phyloP scores from a whole-genome alignment of 306 rosid genomes.

The Prunus kanzakura region DNA sequence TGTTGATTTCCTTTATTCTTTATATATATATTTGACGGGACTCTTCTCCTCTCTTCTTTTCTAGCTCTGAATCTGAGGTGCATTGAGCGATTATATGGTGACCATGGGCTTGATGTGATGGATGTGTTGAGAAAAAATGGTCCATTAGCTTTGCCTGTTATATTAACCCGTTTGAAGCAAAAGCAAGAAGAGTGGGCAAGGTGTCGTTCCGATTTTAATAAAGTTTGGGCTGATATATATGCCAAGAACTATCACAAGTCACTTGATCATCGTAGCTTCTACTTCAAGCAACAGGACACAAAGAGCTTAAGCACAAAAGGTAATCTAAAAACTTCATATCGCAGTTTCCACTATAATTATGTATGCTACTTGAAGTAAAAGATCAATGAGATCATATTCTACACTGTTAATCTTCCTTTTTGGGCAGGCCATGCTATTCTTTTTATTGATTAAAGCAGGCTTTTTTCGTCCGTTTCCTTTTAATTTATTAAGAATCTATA shows the following conservation, averaged over 20 bases:
- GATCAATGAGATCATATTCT: not conserved
- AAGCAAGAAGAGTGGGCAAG: constrained; percentile 98
- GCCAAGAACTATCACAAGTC: constrained; percentile 95
- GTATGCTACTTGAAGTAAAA: not conserved
- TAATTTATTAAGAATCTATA: not conserved
- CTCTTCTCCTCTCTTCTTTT: constrained; percentile 17
- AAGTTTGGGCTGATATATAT: constrained; percentile 99
- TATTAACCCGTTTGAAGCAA: constrained; percentile 90
- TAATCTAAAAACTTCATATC: constrained; percentile 23
- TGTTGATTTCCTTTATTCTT: constrained; percentile 11
- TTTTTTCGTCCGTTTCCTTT: not conserved
- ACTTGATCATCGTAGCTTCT: constrained; percentile 99
- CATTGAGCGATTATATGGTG: constrained; percentile 94
- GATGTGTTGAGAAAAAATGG: constrained; percentile 89
- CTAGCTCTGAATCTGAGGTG: constrained; percentile 90
- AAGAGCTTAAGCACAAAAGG: constrained; percentile 97
- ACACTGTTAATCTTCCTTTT: not conserved
- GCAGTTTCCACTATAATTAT: not conserved
- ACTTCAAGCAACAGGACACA: constrained; percentile 96
- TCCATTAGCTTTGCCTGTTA: constrained; percentile 87
- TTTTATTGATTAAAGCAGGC: not conserved
- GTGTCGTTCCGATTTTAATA: constrained; percentile 90
- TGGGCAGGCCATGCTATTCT: not conserved
- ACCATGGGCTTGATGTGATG: constrained; percentile 97
- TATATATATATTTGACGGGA: constrained; percentile 19